Evolutionary conservation across 805 yeast genomes (phyloP).

Genomic region (Lipomyces spencermartinsiae): DNA sequence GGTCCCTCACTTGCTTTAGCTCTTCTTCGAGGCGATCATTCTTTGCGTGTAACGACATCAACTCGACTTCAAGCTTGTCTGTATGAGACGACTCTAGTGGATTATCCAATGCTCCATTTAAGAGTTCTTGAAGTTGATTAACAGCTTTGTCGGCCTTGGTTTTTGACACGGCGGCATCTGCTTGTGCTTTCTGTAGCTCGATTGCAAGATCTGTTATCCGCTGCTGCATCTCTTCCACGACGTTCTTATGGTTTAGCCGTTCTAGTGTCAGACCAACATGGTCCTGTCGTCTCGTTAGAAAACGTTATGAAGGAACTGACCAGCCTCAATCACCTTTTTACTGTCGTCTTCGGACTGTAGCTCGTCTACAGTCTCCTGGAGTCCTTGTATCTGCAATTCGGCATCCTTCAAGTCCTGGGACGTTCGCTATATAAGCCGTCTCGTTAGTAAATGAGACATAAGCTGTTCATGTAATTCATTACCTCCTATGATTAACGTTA

Average conservation of each 20-base stretch:
- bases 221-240: background rate
- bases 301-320: background rate
- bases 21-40: constrained; percentile 18
- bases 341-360: constrained; percentile 10
- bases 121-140: background rate
- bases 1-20: background rate
- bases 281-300: background rate
- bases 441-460: background rate
- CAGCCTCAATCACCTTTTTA: background rate
- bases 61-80: background rate
- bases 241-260: background rate
- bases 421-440: background rate
- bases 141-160: background rate
- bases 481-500: constrained; percentile 4
- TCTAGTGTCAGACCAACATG: background rate
- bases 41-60: constrained; percentile 3
- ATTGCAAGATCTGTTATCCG: background rate
- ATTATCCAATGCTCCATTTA: background rate
- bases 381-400: constrained; percentile 19
- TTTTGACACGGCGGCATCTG: background rate
- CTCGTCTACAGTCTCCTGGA: constrained; percentile 25
- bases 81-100: background rate
- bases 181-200: background rate
- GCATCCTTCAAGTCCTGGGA: constrained; percentile 19
- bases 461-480: background rate